Base-by-base conservation (phyloP, 2,329 filamentous ascomycete species). In the Colletotrichum tropicicola region DNA sequence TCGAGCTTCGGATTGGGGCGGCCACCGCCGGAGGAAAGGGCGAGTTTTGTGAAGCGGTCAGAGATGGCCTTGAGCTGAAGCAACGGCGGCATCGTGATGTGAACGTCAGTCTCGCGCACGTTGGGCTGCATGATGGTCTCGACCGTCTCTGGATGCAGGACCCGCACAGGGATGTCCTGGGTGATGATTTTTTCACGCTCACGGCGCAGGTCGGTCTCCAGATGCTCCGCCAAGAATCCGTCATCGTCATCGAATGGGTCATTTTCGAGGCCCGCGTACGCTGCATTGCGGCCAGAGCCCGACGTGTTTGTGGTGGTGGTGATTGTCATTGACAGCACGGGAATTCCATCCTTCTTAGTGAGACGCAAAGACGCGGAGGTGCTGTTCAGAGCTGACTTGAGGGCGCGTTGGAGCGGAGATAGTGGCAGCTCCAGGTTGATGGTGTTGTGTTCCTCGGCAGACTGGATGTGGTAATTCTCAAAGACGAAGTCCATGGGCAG, bases 381-480 rank as follows among this genome's bases (percentile, higher is more conserved):
- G 71, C 92, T 93, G 74, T 92, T 91, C 56, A 92, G 83, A 45
- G 95, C 95, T 35, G 94, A 98, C 72, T 91, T 93, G 63, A 99
- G 89, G n/a, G 96, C 96, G 65, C 94, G 91, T 73, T 96, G 92
- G 21, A 99, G 88, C 2, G 92, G 91, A 13, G 88, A 87, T n/a
- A 98, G 89, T 25, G 96, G 94, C 1, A 99, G 88, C 80, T 99
- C 96, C 68, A 99, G 90, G 79, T 99, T 98, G 80, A 99, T 98
- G 56, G 94, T 92, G 79, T 97, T 97, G 77, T 89, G 85, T 39
- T 83, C 83, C 49, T 94, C 91, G 53, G 92, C 92, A 52, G 94
- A 97, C 76, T 97, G 91, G 70, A 98, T 90, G 57, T 89, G 88
- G 81, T 97, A 97, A 69, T 85, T 83, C 74, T 94, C 87, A 77